Base-by-base conservation (phyloP, 176 grass and related monocot genomes). In the Aegilops umbellulata region DNA sequence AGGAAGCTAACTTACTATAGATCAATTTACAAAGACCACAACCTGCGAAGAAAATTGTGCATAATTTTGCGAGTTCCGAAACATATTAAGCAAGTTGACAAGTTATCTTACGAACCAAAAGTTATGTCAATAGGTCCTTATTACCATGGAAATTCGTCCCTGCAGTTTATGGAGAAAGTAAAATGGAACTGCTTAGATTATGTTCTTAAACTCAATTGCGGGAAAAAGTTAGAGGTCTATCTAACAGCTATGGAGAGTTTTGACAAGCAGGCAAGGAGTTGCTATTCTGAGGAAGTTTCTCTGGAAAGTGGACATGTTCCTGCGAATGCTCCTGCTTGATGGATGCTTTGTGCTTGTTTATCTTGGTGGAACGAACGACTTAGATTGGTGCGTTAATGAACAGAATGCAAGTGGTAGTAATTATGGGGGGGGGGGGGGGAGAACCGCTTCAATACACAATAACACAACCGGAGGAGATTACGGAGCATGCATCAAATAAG, bases 341-440 rank as follows among this genome's bases (percentile, higher is more conserved):
- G 53, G 30, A 38, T 79, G 76, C 76, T 79, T 79, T 58, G 0
- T 79, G 8, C 55, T 61, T 79, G 47, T 75, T 46, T 75, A 27
- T 19, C 44, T 49, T 5, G 15, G 44, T 26, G 27, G 7, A 20
- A 67, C 7, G 3, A 8, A 19, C 8, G 29, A 3, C 31, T 67
- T 67, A 67, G 1, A 34, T 67, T 67, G 65, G 65, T 34, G 29
- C 0, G 16, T 67, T 67, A 67, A 20, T 30, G 65, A 67, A 34
- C 29, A 8, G 3, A 67, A 67, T 67, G 29, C 64, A 67, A 10
- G 26, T 17, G 64, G 30, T 67, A 67, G 29, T 67, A 67, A 67
- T 32, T 32, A 67, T 67, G 29, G 9, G 27, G 64, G 27, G 26
- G 29, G 29, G 9, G 27, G 64, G 27, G 26, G 29, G 64, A 31